phyloP scores from a whole-genome alignment of 352 stramenopile species.

The Phytophthora crassamura region DNA sequence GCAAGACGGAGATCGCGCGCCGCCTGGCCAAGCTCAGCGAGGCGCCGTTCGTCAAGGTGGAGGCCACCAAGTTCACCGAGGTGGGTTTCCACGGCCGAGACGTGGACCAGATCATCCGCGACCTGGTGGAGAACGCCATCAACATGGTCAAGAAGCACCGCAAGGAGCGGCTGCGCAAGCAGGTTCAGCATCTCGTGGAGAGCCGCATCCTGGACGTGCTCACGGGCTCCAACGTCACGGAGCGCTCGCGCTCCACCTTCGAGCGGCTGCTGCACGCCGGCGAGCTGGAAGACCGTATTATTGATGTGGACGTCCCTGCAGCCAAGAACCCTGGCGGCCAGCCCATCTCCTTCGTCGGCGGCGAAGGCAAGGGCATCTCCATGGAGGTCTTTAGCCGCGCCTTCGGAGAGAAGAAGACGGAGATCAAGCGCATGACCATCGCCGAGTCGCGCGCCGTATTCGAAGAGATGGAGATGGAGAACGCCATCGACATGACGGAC shows the following conservation, averaged over 20 bases:
- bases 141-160: constrained; percentile 96
- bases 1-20: constrained; percentile 98
- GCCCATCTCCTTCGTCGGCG: constrained; percentile 75
- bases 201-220: constrained; percentile 96
- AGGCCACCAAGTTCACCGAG: constrained; percentile 99
- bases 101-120: constrained; percentile 99
- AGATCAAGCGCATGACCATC: constrained; percentile 95
- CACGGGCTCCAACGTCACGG: constrained; percentile 85
- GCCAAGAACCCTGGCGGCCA: constrained; percentile 53
- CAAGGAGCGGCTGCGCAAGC: constrained; percentile 92
- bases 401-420: constrained; percentile 85
- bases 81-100: constrained; percentile 99
- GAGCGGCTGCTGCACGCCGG: constrained; percentile 89
- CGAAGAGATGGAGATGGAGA: constrained; percentile 97
- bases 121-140: constrained; percentile 98
- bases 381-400: constrained; percentile 81
- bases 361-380: constrained; percentile 71
- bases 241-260: constrained; percentile 92
- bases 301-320: constrained; percentile 79
- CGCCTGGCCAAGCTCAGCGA: constrained; percentile 97
- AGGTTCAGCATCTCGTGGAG: constrained; percentile 95
- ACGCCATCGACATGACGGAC: constrained; percentile 91
- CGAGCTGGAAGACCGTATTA: constrained; percentile 84
- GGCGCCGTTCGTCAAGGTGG: constrained; percentile 98
- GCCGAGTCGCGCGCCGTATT: constrained; percentile 94